A percentile compares a stretch with the other conserved stretches of the same genome.
Conservation (phyloP, 257 asterid genomes). For the Oldenlandia corymbosa region DNA sequence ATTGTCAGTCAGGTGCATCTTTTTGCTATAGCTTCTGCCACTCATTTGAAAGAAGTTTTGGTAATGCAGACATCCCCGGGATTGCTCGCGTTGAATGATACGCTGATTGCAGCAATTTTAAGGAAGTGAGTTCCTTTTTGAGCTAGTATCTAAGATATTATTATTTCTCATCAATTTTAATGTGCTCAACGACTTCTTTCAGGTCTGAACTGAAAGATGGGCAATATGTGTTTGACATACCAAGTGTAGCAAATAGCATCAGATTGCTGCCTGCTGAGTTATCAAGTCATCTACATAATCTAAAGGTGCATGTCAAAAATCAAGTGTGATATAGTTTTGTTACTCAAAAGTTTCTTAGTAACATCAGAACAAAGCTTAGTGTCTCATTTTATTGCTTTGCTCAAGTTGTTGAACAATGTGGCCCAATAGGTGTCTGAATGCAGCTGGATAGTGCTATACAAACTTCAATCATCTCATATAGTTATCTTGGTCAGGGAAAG, state of each 20-base stretch:
- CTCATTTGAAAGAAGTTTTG: conserved; percentile 13
- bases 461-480: neutral
- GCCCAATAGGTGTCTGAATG: neutral
- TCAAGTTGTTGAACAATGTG: neutral
- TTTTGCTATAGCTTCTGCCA: neutral
- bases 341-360: neutral
- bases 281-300: conserved; percentile 59
- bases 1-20: neutral
- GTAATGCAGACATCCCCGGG: conserved; percentile 73
- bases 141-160: conserved; percentile 14
- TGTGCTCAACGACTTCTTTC: conserved; percentile 24
- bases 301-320: conserved; percentile 46
- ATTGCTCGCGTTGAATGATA: conserved; percentile 59
- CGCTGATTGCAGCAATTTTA: conserved; percentile 59
- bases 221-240: conserved; percentile 77
- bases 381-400: neutral
- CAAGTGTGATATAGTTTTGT: neutral
- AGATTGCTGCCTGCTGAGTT: conserved; percentile 51
- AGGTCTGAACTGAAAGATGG: conserved; percentile 93
- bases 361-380: neutral
- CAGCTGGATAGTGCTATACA: neutral
- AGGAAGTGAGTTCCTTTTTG: conserved; percentile 56
- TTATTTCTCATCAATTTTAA: conserved; percentile 13
- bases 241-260: conserved; percentile 62
- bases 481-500: neutral